Percentiles rank a stretch among this genome's conserved stretches.
Conservation (phyloP, 345 rosid species). For the Cardamine occulta region DNA sequence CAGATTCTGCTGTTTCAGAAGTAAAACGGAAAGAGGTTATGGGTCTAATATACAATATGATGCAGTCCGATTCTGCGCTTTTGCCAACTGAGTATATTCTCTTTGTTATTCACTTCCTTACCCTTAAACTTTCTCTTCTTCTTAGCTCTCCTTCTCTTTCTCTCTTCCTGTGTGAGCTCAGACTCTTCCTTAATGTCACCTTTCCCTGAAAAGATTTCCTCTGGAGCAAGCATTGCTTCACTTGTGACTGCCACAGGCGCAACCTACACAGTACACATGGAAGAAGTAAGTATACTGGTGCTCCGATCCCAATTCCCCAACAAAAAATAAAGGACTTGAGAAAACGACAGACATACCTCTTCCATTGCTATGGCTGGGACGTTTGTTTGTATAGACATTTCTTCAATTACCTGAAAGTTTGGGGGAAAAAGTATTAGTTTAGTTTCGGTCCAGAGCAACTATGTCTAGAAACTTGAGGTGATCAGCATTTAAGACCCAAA, state of each 20-base stretch:
- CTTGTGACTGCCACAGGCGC: constrained; percentile 94
- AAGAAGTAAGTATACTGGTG: constrained; percentile 13
- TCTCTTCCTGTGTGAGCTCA: constrained; percentile 79
- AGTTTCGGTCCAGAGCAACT: constrained; percentile 3
- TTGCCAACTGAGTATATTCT: background rate
- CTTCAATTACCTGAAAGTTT: constrained; percentile 75
- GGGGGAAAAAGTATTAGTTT: background rate
- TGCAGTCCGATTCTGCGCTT: background rate
- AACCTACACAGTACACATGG: constrained; percentile 53
- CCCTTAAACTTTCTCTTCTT: constrained; percentile 92
- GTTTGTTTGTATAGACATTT: constrained; percentile 83
- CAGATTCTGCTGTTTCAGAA: constrained; percentile 59
- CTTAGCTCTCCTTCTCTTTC: constrained; percentile 96
- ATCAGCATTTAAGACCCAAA: constrained; percentile 25
- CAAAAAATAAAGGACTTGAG: background rate
- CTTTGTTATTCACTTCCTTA: constrained; percentile 40
- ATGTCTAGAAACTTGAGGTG: constrained; percentile 1
- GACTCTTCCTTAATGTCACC: constrained; percentile 84
- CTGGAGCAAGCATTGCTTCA: constrained; percentile 99
- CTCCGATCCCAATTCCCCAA: background rate
- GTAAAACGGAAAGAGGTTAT: constrained; percentile 19
- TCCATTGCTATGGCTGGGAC: constrained; percentile 98
- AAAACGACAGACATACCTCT: constrained; percentile 59
- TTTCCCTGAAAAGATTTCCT: constrained; percentile 85
- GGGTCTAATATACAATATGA: background rate